Conservation (phyloP, 1,284 basidiomycete genomes). For the Pyrrhoderma noxium region DNA sequence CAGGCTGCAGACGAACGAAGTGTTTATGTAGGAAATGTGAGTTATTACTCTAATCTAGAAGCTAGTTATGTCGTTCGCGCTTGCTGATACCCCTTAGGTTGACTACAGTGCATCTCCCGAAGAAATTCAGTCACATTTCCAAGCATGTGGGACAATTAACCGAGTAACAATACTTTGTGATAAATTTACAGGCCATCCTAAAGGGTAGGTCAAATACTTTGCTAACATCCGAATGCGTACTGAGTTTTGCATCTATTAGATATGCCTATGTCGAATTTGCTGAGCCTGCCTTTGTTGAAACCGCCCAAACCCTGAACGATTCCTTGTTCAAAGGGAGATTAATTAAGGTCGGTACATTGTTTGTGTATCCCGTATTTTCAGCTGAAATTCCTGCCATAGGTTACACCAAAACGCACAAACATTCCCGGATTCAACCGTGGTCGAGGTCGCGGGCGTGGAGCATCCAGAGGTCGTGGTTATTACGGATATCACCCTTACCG, state of each 20-base stretch:
- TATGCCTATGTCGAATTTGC: conserved; percentile 99
- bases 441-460: conserved; percentile 71
- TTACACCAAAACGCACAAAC: conserved; percentile 90
- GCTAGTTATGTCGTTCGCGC: background rate
- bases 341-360: conserved; percentile 63
- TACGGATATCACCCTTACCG: conserved; percentile 72
- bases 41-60: conserved; percentile 29
- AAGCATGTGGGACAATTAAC: conserved; percentile 97
- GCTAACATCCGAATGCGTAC: background rate
- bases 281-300: conserved; percentile 87
- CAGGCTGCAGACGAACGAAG: conserved; percentile 80
- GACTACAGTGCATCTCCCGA: conserved; percentile 98
- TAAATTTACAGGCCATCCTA: conserved; percentile 99
- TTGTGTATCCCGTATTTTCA: conserved; percentile 8
- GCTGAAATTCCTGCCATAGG: conserved; percentile 38
- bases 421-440: conserved; percentile 85
- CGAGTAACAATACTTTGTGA: conserved; percentile 98
- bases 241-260: conserved; percentile 33
- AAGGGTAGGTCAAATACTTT: conserved; percentile 64
- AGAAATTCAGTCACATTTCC: conserved; percentile 97
- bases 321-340: conserved; percentile 89
- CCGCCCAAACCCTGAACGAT: conserved; percentile 93
- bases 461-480: conserved; percentile 43
- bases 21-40: conserved; percentile 94
- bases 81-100: conserved; percentile 49